A percentile compares a stretch with the other conserved stretches of the same genome.
phyloP scores from a whole-genome alignment of 2,329 filamentous ascomycete genomes.

The Trichoderma sp. region DNA sequence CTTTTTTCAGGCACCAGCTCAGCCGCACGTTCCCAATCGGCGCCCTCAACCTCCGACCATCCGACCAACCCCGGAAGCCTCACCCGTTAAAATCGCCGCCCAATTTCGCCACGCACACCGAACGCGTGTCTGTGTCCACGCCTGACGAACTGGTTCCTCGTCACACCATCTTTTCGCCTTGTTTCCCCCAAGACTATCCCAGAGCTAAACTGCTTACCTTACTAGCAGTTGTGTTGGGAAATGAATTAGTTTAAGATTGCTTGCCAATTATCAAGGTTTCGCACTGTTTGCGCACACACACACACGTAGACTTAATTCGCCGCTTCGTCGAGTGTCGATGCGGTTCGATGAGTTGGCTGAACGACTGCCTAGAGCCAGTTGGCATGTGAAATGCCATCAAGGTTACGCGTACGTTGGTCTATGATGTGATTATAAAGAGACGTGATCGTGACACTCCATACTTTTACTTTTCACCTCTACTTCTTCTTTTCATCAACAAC shows the following conservation, averaged over 20 bases:
- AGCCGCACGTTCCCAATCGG: neutral
- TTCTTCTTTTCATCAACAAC: neutral
- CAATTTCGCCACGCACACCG: neutral
- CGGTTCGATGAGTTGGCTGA: conserved; percentile 8
- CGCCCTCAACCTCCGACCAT: neutral
- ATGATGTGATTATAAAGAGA: neutral
- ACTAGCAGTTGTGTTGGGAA: neutral
- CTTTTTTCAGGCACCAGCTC: neutral
- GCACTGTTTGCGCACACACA: neutral
- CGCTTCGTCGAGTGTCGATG: neutral
- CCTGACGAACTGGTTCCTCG: neutral
- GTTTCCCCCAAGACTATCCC: neutral
- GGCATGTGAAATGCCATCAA: neutral
- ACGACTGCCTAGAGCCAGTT: neutral
- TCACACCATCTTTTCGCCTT: neutral
- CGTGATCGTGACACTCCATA: neutral
- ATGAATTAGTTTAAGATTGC: neutral
- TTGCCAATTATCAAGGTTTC: neutral
- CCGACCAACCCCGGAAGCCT: neutral
- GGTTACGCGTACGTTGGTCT: neutral
- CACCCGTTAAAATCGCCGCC: neutral
- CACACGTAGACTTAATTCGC: neutral
- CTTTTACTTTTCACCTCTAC: neutral
- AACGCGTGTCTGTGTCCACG: neutral
- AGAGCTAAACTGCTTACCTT: neutral